Conservation (phyloP, 2,329 filamentous ascomycete species). For the Clonostachys sp. region DNA sequence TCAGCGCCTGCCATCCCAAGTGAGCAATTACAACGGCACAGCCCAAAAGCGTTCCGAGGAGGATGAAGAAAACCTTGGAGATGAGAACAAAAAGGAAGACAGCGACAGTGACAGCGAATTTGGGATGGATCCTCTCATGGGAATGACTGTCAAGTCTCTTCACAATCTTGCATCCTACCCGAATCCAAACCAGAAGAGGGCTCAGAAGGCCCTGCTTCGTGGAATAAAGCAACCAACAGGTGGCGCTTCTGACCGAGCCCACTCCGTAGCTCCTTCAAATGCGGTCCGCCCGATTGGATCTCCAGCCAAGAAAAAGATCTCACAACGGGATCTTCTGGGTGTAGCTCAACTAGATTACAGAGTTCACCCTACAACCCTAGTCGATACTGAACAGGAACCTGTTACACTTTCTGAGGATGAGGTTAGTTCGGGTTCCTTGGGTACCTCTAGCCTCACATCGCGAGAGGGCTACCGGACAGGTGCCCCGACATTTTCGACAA, state of each 20-base stretch:
- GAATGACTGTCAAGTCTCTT: constrained; percentile 40
- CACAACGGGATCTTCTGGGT: background rate
- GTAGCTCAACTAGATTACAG: too few relatives aligned
- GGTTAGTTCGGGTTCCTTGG: too few relatives aligned
- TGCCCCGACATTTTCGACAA: too few relatives aligned
- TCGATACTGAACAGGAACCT: too few relatives aligned
- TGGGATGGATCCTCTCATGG: constrained; percentile 23
- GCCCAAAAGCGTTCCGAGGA: background rate
- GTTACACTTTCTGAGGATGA: too few relatives aligned
- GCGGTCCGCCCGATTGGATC: background rate
- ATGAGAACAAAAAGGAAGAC: constrained; percentile 18
- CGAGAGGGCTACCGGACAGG: too few relatives aligned
- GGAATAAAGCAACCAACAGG: constrained; percentile 2
- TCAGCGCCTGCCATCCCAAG: background rate
- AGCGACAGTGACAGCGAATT: constrained; percentile 15
- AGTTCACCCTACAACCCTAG: too few relatives aligned
- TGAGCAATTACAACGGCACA: background rate
- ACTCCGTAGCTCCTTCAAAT: background rate
- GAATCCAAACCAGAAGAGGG: constrained; percentile 48
- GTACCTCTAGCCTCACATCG: too few relatives aligned
- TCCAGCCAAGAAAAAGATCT: constrained; percentile 1
- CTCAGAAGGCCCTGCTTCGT: constrained; percentile 35
- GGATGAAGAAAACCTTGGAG: constrained; percentile 14
- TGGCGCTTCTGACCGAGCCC: background rate
- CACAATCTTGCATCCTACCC: constrained; percentile 51